These are phyloP conservation scores for Dryas drummondii DNA, from an alignment of 306 rosid species.

Conservation along the genomic window DNA sequence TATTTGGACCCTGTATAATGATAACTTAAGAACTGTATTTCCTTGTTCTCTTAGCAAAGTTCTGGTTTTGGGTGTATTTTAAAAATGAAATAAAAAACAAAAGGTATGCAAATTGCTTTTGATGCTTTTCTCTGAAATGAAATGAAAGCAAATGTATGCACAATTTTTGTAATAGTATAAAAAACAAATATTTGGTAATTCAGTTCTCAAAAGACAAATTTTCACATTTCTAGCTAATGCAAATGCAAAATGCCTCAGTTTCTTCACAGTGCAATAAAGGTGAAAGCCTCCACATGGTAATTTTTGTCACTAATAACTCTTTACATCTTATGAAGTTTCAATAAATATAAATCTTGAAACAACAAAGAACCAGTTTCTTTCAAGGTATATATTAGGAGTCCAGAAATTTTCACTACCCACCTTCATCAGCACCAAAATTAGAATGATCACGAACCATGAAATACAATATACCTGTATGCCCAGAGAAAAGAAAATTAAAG, in stretches of 20 bases:
- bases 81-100: neutral
- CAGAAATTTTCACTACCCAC: constrained; percentile 38
- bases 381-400: neutral
- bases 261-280: neutral
- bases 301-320: neutral
- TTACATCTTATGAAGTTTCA: neutral
- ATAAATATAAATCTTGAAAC: neutral
- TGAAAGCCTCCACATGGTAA: neutral
- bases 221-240: neutral
- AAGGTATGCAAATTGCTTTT: no score
- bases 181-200: no score
- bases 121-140: no score
- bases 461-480: constrained; percentile 70
- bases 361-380: neutral
- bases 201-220: neutral
- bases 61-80: neutral
- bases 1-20: neutral
- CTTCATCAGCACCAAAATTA: constrained; percentile 69
- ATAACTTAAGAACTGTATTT: neutral
- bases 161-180: no score
- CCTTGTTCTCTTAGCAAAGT: neutral
- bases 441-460: constrained; percentile 82
- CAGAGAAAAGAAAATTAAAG: constrained; percentile 28
- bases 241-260: neutral
- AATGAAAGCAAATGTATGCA: no score